phyloP scores from a whole-genome alignment of 2,329 filamentous ascomycete genomes.

The Aspergillus flavus region DNA sequence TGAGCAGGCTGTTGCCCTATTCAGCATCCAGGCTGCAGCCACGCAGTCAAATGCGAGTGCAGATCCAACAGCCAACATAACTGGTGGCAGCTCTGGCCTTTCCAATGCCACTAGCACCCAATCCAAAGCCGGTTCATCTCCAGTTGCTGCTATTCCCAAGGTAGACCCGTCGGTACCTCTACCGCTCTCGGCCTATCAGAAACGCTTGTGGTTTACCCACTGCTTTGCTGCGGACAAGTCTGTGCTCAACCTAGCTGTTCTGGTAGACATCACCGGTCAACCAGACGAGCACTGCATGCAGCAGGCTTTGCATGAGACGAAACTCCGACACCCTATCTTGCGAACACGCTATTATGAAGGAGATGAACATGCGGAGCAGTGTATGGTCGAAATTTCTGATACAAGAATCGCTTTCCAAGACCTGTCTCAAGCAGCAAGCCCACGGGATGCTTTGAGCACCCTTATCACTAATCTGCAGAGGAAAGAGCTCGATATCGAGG shows the following conservation, averaged over 20 bases:
- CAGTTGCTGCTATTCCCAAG: background rate
- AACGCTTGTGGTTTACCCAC: conserved; percentile 6
- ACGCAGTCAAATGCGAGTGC: background rate
- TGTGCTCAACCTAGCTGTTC: conserved; percentile 3
- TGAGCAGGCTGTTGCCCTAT: background rate
- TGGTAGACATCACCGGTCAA: background rate
- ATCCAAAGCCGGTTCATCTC: background rate
- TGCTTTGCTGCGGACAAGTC: conserved; percentile 1
- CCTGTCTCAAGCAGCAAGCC: background rate
- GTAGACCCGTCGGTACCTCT: background rate
- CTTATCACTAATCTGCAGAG: background rate
- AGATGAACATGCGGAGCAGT: background rate
- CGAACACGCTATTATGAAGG: background rate
- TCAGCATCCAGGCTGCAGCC: background rate
- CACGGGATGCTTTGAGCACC: background rate
- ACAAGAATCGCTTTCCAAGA: background rate
- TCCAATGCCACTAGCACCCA: background rate
- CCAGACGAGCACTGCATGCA: background rate
- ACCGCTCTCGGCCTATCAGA: conserved; percentile 6
- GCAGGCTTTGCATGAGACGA: background rate
- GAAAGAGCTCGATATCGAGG: conserved; percentile 6
- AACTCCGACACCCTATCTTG: background rate
- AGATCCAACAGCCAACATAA: background rate
- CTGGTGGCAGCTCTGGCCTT: too few relatives aligned
- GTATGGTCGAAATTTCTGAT: background rate